Evolutionary conservation across 768 basidiomycete species (phyloP), one percentile per base, ranked within the genome.

Genomic region (Pleurotus eryngii): DNA sequence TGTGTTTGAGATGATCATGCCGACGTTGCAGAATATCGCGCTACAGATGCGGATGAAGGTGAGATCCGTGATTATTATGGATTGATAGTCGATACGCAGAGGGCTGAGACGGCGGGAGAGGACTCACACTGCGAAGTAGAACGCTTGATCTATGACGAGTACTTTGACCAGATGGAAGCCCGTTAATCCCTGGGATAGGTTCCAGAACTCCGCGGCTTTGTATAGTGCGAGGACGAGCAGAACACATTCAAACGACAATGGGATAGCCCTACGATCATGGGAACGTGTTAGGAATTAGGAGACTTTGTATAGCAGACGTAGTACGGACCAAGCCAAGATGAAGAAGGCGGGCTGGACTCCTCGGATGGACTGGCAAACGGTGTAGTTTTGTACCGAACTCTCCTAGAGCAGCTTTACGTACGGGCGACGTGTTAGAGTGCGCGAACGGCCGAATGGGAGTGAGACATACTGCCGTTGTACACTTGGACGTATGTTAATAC

Each of bases 121-220:
- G 24, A 53, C 51, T 40, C 38, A 54, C 51, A 54, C 39, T 40
- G 51, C 51, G 51, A 54, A 54, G 39, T 54, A 54, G 18, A 14
- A 37, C 0, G 39, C 51, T 22, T 54, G 51, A 54, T 54, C 51
- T 6, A 54, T 18, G 38, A 54, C 39, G 9, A 54, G 51, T 8
- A 54, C 51, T 20, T 54, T 54, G 8, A 54, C 51, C 3, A 54
- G 39, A 42, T 42, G 17, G 15, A 54, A 54, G 3, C 51, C 51
- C 5, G 51, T 54, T 2, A 54, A 18, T 39, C 51, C 51, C 26
- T 54, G 51, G 9, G 51, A 54, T 40, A 54, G 18, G 51, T 42
- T 42, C 51, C 51, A 54, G 51, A 54, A 54, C 43, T 54, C 51
- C 5, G 22, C 17, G n/a, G 51, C 51, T n/a, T 54, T 54, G 51